A percentile compares a stretch with the other conserved stretches of the same genome.
phyloP scores from a whole-genome alignment of 2,329 filamentous ascomycete genomes.

The Ophiosphaerella herpotricha region DNA sequence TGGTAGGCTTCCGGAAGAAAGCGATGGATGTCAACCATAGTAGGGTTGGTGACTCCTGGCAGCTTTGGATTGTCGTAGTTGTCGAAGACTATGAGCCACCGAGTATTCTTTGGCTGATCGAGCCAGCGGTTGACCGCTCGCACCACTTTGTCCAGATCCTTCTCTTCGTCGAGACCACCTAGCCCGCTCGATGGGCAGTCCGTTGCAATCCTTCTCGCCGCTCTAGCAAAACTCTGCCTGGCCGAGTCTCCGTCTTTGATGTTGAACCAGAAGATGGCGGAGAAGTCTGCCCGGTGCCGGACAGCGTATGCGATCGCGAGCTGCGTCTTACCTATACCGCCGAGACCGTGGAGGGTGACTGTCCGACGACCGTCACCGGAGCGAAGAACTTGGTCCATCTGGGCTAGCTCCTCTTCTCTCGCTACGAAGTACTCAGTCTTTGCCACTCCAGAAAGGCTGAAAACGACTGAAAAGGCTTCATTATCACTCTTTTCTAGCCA shows the following conservation, averaged over 20 bases:
- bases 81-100: constrained; percentile 51
- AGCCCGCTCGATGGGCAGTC: constrained; percentile 25
- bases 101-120: constrained; percentile 37
- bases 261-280: constrained; percentile 53
- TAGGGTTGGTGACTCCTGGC: background rate
- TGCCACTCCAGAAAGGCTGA: background rate
- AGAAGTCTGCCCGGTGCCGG: constrained; percentile 42
- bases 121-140: constrained; percentile 48
- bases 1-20: background rate
- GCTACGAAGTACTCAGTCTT: background rate
- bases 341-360: constrained; percentile 17
- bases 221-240: constrained; percentile 24
- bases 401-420: background rate
- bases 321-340: constrained; percentile 22
- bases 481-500: too few relatives aligned
- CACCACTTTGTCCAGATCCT: constrained; percentile 17
- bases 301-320: constrained; percentile 43
- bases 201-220: constrained; percentile 31
- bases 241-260: constrained; percentile 43
- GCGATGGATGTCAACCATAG: background rate
- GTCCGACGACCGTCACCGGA: too few relatives aligned
- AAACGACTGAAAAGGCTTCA: too few relatives aligned
- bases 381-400: background rate
- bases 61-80: constrained; percentile 50
- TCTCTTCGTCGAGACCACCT: constrained; percentile 26